Base-by-base conservation (phyloP, 768 basidiomycete genomes). In the Lactarius indigo region DNA sequence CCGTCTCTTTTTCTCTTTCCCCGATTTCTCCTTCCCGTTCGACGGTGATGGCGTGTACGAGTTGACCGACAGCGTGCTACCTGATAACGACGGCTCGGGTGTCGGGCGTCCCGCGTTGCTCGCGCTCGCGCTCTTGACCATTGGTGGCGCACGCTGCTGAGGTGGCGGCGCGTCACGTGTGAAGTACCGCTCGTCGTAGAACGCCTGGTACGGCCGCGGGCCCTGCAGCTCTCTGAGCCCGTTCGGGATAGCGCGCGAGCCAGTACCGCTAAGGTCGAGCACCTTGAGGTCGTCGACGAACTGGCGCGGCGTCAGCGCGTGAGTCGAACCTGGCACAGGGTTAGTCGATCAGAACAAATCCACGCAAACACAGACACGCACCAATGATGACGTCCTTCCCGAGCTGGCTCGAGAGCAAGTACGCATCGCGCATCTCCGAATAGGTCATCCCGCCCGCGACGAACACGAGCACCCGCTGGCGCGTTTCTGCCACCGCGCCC, bases 391-490 rank as follows among this genome's bases (percentile, higher is more conserved):
- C 85, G 72, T 99, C 97, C 76, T 90, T 94, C 72, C 90, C 89
- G 61, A 93, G 75, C 2, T 85, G 75, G 57, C 80, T 81, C 3
- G 93, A 90, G 18, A 96, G 80, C 59, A 88, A 82, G 74, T 98
- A 98, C 56, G 86, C 89, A 72, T 94, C 87, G 66, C 96, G 83
- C 77, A 96, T 89, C 77, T 99, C 97, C 0, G 95, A 96, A 75
- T 94, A 95, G 2, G 97, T 96, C 84, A 96, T 88, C 2, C 97
- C 97, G 41, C 97, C 97, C 17, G 92, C 91, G 28, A 98, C 82
- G 76, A 98, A 98, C 20, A 98, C 85, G 41, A 99, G 82, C 17
- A 97, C 73, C 33, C 96, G 84, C 76, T 93, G 90, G 65, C 86
- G 83, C 59, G 84, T 81, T 78, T 75, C 84, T 37, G 78, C 72